phyloP scores from a whole-genome alignment of 2,329 filamentous ascomycete species.

The Bimuria novae-zelandiae region DNA sequence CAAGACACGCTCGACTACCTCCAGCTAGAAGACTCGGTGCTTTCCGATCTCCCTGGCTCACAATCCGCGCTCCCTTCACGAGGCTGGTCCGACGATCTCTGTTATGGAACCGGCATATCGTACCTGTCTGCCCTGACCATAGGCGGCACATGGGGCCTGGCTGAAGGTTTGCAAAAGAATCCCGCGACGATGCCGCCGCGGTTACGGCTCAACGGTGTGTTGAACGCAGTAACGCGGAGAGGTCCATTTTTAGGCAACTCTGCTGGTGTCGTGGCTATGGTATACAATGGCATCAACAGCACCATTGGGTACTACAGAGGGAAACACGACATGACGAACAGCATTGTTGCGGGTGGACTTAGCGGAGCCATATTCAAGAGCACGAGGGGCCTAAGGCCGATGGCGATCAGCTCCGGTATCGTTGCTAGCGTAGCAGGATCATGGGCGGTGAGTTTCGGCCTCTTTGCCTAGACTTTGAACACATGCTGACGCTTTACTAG shows the following conservation, averaged over 20 bases:
- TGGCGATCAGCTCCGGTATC: constrained; percentile 92
- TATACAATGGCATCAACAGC: constrained; percentile 77
- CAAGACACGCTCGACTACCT: constrained; percentile 94
- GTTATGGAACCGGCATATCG: constrained; percentile 94
- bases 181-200: constrained; percentile 78
- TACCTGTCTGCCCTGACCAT: constrained; percentile 85
- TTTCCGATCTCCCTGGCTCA: constrained; percentile 83
- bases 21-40: constrained; percentile 85
- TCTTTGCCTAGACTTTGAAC: neutral
- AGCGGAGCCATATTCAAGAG: constrained; percentile 97
- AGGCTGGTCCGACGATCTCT: constrained; percentile 97
- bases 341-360: constrained; percentile 79
- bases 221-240: constrained; percentile 91
- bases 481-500: constrained; percentile 17
- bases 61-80: constrained; percentile 90
- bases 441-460: constrained; percentile 71
- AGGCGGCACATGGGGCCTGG: constrained; percentile 89
- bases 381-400: constrained; percentile 84
- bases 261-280: constrained; percentile 91
- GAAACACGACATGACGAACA: constrained; percentile 77
- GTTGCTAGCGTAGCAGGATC: constrained; percentile 82
- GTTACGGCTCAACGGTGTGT: constrained; percentile 87
- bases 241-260: constrained; percentile 97
- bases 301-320: constrained; percentile 47
- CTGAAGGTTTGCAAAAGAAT: constrained; percentile 80